A percentile compares a stretch with the other conserved stretches of the same genome.
Evolutionary conservation across 345 rosid species (phyloP).

Genomic region (Bretschneidera sinensis): DNA sequence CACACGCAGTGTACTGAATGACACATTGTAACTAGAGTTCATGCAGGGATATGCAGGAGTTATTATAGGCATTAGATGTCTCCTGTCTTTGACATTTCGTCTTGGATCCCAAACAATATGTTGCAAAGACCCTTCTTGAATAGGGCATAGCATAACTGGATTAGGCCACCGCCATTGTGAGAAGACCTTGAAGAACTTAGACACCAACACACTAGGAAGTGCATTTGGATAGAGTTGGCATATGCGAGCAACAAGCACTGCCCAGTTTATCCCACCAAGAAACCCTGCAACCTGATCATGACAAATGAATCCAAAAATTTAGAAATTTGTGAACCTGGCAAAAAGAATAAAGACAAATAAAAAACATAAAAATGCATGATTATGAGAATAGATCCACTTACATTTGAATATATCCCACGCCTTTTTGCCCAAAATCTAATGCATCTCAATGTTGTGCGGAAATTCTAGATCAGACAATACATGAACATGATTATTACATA

Average conservation of each 20-base stretch:
- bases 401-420: constrained; percentile 30
- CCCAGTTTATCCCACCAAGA: constrained; percentile 35
- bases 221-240: constrained; percentile 34
- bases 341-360: no score
- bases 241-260: constrained; percentile 29
- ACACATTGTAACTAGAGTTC: neutral
- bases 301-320: neutral
- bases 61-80: neutral
- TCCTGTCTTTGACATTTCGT: no score
- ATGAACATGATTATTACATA: no score
- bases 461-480: constrained; percentile 2
- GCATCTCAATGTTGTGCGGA: constrained; percentile 27
- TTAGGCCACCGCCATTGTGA: no score
- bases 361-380: neutral
- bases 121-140: neutral
- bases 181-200: neutral
- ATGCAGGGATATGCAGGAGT: neutral
- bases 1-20: neutral
- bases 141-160: constrained; percentile 6
- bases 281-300: constrained; percentile 20
- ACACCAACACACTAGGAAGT: constrained; percentile 22
- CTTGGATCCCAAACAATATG: no score
- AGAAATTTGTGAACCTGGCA: no score
- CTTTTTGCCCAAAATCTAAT: constrained; percentile 30
- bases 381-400: neutral